Evolutionary conservation across 805 yeast genomes (phyloP), one percentile per base, ranked within the genome.

Genomic region (Kockiozyma suomiensis): DNA sequence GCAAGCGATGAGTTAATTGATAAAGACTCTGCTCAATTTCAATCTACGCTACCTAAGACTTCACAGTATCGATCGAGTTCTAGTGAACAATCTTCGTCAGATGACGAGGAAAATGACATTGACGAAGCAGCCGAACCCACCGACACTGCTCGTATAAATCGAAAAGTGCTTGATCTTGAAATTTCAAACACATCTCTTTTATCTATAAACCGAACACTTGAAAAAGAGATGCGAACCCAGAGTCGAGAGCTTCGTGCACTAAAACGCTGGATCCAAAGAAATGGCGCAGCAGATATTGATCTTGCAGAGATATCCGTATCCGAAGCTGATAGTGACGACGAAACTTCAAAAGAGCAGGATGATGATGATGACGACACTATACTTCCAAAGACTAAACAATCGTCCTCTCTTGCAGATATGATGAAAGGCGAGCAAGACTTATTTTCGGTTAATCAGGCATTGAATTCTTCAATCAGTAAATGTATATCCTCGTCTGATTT

Each of bases 161-260:
- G 74, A 4, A 70, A 68, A 51, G 64, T 71, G n/a, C 50, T 66
- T 54, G 74, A 71, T 48, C 55, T 71, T 32, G 73, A 71, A 46
- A 69, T 71, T n/a, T 64, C 73, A 17, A 71, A 71, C 59, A 50
- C 66, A 21, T 70, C 72, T 17, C 57, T 71, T 37, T 46, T 68
- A 40, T 60, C 68, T 2, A 59, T 70, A 26, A 71, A 71, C 57
- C 63, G 65, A 32, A 66, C 66, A 35, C 62, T 71, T 35, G 74
- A 71, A 49, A 60, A 62, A 15, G 56, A 59, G 33, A 45, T 70
- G 28, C 66, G 70, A 2, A 56, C 59, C 12, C 71, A 69, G 52
- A 37, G 46, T n/a, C 62, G 63, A 17, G 70, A 68, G 12, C 53
- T 70, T 7, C 62, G 62, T 10, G 51, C 45, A 13, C 59, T 69